Evolutionary conservation across 1,139 yeast genomes (phyloP).

Genomic region (Protomyces inouyei): DNA sequence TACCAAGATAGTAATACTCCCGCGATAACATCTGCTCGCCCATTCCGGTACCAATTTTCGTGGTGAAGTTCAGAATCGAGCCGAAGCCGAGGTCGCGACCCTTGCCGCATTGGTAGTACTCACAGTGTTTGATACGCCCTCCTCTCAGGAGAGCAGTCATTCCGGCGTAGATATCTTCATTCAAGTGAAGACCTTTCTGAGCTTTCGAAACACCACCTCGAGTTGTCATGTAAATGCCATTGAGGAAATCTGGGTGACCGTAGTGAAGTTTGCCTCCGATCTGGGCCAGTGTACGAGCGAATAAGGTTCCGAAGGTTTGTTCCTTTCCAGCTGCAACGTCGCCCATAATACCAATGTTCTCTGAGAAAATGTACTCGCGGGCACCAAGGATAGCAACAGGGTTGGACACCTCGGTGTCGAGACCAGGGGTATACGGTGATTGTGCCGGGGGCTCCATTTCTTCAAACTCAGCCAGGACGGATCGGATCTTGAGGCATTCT

Average conservation of each 20-base stretch:
- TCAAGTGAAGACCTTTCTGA: conserved; percentile 95
- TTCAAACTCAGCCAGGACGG: conserved; percentile 95
- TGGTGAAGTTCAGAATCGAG: conserved; percentile 94
- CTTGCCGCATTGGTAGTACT: conserved; percentile 99
- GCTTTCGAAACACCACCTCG: conserved; percentile 99
- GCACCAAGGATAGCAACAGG: conserved; percentile 99
- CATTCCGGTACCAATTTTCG: conserved; percentile 99
- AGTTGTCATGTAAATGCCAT: conserved; percentile 89
- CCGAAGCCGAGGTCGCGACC: conserved; percentile 99
- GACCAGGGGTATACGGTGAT: conserved; percentile 47
- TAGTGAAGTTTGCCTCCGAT: conserved; percentile 98
- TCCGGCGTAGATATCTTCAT: conserved; percentile 99
- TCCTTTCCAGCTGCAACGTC: conserved; percentile 99
- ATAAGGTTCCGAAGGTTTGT: conserved; percentile 97
- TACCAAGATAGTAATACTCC: conserved; percentile 95
- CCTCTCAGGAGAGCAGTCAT: conserved; percentile 97
- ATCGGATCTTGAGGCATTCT: conserved; percentile 96
- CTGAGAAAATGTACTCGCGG: conserved; percentile 97
- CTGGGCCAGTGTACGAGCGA: conserved; percentile 95
- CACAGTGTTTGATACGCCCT: conserved; percentile 98
- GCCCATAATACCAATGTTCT: conserved; percentile 97
- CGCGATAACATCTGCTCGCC: conserved; percentile 99
- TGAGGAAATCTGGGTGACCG: conserved; percentile 99
- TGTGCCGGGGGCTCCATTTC: conserved; percentile 70
- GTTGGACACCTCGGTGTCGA: conserved; percentile 42